phyloP scores from a whole-genome alignment of 73 alveolate species.

The Paramecium caudatum region DNA sequence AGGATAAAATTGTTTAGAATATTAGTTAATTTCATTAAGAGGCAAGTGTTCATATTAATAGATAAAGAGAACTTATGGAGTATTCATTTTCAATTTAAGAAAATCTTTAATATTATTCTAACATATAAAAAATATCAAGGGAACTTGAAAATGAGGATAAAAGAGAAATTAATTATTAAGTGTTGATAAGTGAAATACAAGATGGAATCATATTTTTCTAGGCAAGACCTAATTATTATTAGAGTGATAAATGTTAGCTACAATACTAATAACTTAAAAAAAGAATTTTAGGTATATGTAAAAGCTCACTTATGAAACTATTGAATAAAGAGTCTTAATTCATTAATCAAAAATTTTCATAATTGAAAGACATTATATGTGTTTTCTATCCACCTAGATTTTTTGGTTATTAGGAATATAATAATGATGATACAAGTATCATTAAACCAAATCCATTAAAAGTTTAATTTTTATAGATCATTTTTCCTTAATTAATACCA shows the following conservation, averaged over 20 bases:
- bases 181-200: background rate
- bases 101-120: background rate
- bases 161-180: background rate
- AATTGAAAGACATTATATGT: background rate
- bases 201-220: slow-evolving; percentile 49
- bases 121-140: background rate
- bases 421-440: background rate
- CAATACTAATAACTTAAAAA: slow-evolving; percentile 29
- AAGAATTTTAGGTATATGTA: slow-evolving; percentile 1
- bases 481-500: slow-evolving; percentile 59
- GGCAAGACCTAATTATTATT: slow-evolving; percentile 32
- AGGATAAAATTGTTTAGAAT: background rate
- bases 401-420: slow-evolving; percentile 4
- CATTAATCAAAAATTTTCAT: slow-evolving; percentile 1
- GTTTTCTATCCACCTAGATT: slow-evolving; percentile 53
- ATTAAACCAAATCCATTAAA: slow-evolving; percentile 13
- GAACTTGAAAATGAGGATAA: background rate
- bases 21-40: slow-evolving; percentile 62
- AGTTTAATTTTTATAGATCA: slow-evolving; percentile 9
- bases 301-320: slow-evolving; percentile 13
- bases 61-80: slow-evolving; percentile 44
- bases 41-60: slow-evolving; percentile 36
- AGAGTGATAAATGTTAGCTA: slow-evolving; percentile 20
- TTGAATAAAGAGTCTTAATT: slow-evolving; percentile 2
- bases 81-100: slow-evolving; percentile 3